Evolutionary conservation across 2,329 filamentous ascomycete species (phyloP).

Genomic region (Trichoderma lentiforme): DNA sequence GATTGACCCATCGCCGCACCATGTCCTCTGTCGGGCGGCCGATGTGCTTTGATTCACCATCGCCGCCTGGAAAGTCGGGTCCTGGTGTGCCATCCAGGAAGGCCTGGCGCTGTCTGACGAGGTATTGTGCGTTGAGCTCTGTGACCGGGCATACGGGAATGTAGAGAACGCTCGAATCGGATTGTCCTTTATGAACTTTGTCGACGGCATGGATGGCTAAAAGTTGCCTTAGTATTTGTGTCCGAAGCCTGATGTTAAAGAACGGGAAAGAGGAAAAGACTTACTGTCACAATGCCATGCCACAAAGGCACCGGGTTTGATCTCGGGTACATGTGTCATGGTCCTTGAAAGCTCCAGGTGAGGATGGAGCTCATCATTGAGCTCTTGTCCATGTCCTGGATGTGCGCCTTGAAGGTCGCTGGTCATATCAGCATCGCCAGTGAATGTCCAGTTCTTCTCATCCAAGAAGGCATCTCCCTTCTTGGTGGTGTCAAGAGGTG

Average conservation of each 20-base stretch:
- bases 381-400: slow-evolving; percentile 68
- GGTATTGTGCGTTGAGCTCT: slow-evolving; percentile 67
- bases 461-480: slow-evolving; percentile 41
- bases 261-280: slow-evolving; percentile 19
- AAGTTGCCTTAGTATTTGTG: background rate
- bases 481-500: slow-evolving; percentile 35
- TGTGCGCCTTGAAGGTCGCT: slow-evolving; percentile 67
- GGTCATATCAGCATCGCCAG: slow-evolving; percentile 43
- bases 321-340: slow-evolving; percentile 67
- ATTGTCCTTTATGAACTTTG: slow-evolving; percentile 64
- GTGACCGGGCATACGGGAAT: slow-evolving; percentile 85
- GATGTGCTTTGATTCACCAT: slow-evolving; percentile 59
- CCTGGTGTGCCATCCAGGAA: slow-evolving; percentile 66
- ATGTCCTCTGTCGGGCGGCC: slow-evolving; percentile 43
- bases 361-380: slow-evolving; percentile 65
- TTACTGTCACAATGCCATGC: slow-evolving; percentile 78
- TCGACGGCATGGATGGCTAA: slow-evolving; percentile 76
- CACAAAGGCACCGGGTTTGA: slow-evolving; percentile 73
- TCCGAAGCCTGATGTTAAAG: background rate
- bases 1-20: slow-evolving; percentile 32
- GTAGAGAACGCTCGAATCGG: slow-evolving; percentile 82
- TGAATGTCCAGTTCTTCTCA: slow-evolving; percentile 58
- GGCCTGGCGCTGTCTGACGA: slow-evolving; percentile 65
- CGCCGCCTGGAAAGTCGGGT: slow-evolving; percentile 69
- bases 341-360: slow-evolving; percentile 64